A percentile compares a stretch with the other conserved stretches of the same genome.
Conservation (phyloP, 345 rosid genomes). For the Salix dunnii region DNA sequence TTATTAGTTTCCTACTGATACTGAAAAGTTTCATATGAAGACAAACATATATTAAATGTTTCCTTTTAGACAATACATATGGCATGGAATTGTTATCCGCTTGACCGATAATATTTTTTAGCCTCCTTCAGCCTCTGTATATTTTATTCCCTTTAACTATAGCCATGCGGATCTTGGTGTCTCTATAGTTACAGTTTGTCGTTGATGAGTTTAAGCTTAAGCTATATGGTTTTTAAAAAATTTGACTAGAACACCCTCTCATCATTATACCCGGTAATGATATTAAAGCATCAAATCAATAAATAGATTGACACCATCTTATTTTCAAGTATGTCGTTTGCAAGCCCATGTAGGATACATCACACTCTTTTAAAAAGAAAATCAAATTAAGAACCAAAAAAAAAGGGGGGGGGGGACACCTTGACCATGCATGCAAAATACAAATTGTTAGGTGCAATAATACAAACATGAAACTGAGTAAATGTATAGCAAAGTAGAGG, state of each 20-base stretch:
- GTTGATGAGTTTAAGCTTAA: conserved; percentile 21
- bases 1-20: background rate
- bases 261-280: background rate
- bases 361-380: too few species aligned
- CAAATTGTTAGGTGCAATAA: too few species aligned
- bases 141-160: too few species aligned
- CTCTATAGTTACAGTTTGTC: too few species aligned
- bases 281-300: conserved; percentile 12
- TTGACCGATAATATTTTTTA: too few species aligned
- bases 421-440: too few species aligned
- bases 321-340: conserved; percentile 10
- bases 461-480: background rate
- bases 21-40: background rate
- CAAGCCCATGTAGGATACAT: background rate
- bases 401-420: too few species aligned
- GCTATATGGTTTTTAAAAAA: conserved; percentile 5
- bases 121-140: too few species aligned
- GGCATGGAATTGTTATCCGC: too few species aligned
- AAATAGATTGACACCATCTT: background rate
- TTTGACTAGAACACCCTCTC: background rate
- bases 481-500: background rate
- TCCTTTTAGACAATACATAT: too few species aligned
- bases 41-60: background rate
- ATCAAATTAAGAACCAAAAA: too few species aligned
- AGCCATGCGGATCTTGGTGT: too few species aligned